These are phyloP conservation scores for Jaapia argillacea DNA, from an alignment of 768 basidiomycete genomes.

Conservation along the genomic window DNA sequence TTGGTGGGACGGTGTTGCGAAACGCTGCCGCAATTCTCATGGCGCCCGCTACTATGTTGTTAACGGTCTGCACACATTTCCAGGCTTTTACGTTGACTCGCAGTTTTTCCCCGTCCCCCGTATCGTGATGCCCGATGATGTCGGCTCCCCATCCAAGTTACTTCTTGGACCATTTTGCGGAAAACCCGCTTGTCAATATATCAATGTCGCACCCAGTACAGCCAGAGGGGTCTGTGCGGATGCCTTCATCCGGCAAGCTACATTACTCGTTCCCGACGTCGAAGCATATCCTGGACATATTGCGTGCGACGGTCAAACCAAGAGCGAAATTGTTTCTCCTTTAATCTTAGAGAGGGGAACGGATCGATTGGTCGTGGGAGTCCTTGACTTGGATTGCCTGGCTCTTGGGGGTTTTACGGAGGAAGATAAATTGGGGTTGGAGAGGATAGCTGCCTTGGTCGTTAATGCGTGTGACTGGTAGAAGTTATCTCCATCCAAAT, in stretches of 20 bases:
- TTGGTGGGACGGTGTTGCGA: too few relatives aligned
- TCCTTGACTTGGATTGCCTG: slow-evolving; percentile 82
- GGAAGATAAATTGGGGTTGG: slow-evolving; percentile 69
- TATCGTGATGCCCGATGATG: slow-evolving; percentile 10
- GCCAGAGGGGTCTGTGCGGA: slow-evolving; percentile 80
- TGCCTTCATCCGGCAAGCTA: slow-evolving; percentile 46
- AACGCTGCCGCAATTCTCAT: too few relatives aligned
- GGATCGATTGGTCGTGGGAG: slow-evolving; percentile 25
- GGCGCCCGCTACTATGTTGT: slow-evolving; percentile 8
- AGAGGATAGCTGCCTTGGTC: slow-evolving; percentile 58
- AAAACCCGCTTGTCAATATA: slow-evolving; percentile 85
- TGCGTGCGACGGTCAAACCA: slow-evolving; percentile 85
- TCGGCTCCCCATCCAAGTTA: slow-evolving; percentile 22
- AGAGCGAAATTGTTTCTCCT: slow-evolving; percentile 86
- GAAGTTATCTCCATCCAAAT: slow-evolving; percentile 9
- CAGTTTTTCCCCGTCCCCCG: slow-evolving; percentile 46
- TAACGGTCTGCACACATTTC: too few relatives aligned
- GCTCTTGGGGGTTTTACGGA: slow-evolving; percentile 59
- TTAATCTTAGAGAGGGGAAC: slow-evolving; percentile 32
- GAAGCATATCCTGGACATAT: slow-evolving; percentile 85
- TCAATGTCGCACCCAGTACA: slow-evolving; percentile 42
- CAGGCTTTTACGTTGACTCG: slow-evolving; percentile 82
- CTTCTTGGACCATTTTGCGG: slow-evolving; percentile 84
- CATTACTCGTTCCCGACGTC: slow-evolving; percentile 70
- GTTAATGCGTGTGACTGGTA: slow-evolving; percentile 62